phyloP scores from a whole-genome alignment of 192 early-diverging fungal species.

The Dissophora ornata region DNA sequence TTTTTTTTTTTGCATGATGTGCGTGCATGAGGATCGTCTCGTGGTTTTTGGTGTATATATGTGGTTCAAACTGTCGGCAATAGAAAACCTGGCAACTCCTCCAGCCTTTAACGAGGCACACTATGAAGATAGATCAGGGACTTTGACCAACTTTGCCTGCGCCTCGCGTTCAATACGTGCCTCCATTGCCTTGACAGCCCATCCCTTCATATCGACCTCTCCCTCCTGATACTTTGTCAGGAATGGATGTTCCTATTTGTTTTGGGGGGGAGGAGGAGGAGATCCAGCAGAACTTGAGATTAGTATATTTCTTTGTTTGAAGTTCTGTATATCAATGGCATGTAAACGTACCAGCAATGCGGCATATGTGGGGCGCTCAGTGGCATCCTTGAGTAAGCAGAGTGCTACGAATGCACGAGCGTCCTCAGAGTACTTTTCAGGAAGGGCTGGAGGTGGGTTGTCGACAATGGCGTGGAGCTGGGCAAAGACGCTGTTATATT shows the following conservation, averaged over 20 bases:
- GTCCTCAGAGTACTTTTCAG: constrained; percentile 73
- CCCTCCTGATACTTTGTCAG: constrained; percentile 68
- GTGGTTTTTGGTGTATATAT: too few relatives aligned
- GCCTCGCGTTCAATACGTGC: constrained; percentile 40
- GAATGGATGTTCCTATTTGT: constrained; percentile 80
- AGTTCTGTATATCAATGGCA: too few relatives aligned
- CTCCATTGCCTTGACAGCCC: constrained; percentile 75
- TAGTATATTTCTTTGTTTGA: too few relatives aligned
- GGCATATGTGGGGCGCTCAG: constrained; percentile 78
- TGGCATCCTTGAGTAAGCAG: constrained; percentile 78
- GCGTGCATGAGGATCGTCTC: too few relatives aligned
- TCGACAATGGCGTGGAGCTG: constrained; percentile 89
- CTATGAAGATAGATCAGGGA: constrained; percentile 26
- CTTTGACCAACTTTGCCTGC: constrained; percentile 21
- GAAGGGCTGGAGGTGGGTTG: constrained; percentile 79
- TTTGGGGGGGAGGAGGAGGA: too few relatives aligned
- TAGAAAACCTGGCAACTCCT: too few relatives aligned
- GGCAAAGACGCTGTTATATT: constrained; percentile 83
- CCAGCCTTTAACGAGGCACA: background rate
- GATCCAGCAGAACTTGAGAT: too few relatives aligned
- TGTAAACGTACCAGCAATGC: constrained; percentile 72
- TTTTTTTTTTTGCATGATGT: too few relatives aligned
- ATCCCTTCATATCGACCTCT: constrained; percentile 86
- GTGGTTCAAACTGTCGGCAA: too few relatives aligned
- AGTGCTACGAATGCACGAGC: constrained; percentile 83